These are phyloP conservation scores for Cucumis melo DNA, from an alignment of 306 rosid genomes.

Conservation along the genomic window DNA sequence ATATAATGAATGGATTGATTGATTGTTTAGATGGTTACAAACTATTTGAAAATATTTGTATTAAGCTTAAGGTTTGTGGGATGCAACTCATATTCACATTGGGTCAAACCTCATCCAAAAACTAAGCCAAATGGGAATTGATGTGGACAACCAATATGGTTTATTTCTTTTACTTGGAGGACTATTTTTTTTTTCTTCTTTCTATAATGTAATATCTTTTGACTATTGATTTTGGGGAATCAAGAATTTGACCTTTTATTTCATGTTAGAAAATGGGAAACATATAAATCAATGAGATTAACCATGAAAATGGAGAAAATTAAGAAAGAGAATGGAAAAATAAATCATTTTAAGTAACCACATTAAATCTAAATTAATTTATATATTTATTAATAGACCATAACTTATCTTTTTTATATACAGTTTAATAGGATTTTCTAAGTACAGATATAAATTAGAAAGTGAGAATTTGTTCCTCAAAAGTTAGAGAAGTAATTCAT, in stretches of 20 bases:
- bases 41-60: neutral
- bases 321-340: neutral
- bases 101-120: neutral
- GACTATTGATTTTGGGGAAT: neutral
- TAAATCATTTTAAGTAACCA: no score
- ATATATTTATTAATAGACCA: no score
- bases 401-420: no score
- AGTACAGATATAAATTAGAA: no score
- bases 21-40: neutral
- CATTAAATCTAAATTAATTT: no score
- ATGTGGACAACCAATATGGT: neutral
- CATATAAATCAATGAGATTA: neutral
- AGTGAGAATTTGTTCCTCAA: no score
- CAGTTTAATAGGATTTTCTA: no score
- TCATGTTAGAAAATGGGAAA: neutral
- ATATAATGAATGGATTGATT: no score
- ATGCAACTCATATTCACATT: neutral
- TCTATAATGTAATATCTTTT: neutral
- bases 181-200: neutral
- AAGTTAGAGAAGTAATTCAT: no score
- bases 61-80: neutral
- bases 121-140: neutral
- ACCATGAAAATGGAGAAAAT: neutral
- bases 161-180: neutral
- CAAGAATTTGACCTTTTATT: neutral